Base-by-base conservation (phyloP, 2,329 filamentous ascomycete species). In the Arthrinium phaeospermum region DNA sequence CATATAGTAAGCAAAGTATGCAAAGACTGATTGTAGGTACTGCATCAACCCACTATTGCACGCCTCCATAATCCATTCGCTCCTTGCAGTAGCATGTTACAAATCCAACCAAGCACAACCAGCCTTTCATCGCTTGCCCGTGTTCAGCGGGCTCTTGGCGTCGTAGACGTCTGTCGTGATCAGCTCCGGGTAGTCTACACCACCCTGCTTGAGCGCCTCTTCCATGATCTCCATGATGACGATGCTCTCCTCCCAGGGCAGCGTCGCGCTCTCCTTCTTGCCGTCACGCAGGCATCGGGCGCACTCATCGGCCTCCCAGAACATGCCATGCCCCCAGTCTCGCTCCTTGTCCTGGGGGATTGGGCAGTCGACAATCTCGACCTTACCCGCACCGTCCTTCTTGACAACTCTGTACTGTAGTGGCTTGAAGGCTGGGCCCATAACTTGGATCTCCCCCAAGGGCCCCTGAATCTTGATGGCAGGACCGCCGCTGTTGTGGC, bases 251-350 rank as follows among this genome's bases (percentile, higher is more conserved):
- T 90, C 87, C 85, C 90, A 89, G 27, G 91, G 90, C 82, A 96
- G 84, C 16, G 87, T 88, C 68, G 88, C 87, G 80, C 94, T 94
- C 85, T 97, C 92, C 78, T 91, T 88, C 83, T 90, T 91, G 30
- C 94, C 93, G 80, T 96, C 94, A 61, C 92, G 86, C 72, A 97
- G 79, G 76, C 92, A 94, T 67, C 91, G 87, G 41, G 92, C 93
- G 75, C 90, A 92, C 85, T 94, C 93, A 80, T 95, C 93, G 1
- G 94, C 94, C 81, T 95, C 93, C 92, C 92, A 96, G 84, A 94
- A 96, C 93, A 97, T 96, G 69, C 94, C 94, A 75, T 94, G 92
- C 14, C 94, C 94, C 83, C 84, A 87, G 75, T 83, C 79, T 45
- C 85, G 83, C 75, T 82, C 84, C 34, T 82, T 77, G 77, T 90